A percentile compares a stretch with the other conserved stretches of the same genome.
phyloP scores from a whole-genome alignment of 371 early-diverging fungal species.

The Lichtheimia ramosa region DNA sequence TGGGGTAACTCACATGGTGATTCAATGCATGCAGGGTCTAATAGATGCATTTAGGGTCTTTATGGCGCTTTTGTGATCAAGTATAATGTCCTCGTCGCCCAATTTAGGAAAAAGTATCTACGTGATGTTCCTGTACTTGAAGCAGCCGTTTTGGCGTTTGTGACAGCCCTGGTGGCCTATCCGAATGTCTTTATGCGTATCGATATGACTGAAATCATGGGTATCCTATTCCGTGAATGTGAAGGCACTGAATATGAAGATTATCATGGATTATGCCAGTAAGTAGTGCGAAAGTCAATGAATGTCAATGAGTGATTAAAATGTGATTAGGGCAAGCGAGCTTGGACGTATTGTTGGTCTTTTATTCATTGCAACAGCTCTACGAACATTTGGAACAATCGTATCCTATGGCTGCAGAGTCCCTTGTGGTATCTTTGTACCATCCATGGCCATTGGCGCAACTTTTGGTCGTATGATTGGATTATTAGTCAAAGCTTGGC shows the following conservation, averaged over 20 bases:
- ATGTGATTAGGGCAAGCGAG: slow-evolving; percentile 19
- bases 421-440: slow-evolving; percentile 94
- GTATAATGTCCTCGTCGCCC: slow-evolving; percentile 70
- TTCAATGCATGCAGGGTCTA: too few species aligned
- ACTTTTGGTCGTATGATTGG: slow-evolving; percentile 91
- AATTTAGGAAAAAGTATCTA: slow-evolving; percentile 67
- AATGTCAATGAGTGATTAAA: background rate
- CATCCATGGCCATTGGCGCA: slow-evolving; percentile 95
- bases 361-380: slow-evolving; percentile 63
- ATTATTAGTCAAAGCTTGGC: slow-evolving; percentile 69
- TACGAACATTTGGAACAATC: slow-evolving; percentile 68
- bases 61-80: slow-evolving; percentile 88
- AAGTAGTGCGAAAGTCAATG: slow-evolving; percentile 17
- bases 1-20: slow-evolving; percentile 60
- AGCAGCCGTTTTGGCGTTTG: slow-evolving; percentile 68
- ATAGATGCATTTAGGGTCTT: slow-evolving; percentile 61
- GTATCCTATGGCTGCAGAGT: slow-evolving; percentile 80
- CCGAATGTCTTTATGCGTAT: slow-evolving; percentile 78
- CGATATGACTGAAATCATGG: slow-evolving; percentile 87
- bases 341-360: slow-evolving; percentile 50
- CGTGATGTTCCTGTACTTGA: slow-evolving; percentile 71
- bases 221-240: slow-evolving; percentile 87
- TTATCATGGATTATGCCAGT: slow-evolving; percentile 69
- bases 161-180: slow-evolving; percentile 78
- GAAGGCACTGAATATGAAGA: slow-evolving; percentile 52